Base-by-base conservation (phyloP, 768 basidiomycete species). In the Hericium alpestre region DNA sequence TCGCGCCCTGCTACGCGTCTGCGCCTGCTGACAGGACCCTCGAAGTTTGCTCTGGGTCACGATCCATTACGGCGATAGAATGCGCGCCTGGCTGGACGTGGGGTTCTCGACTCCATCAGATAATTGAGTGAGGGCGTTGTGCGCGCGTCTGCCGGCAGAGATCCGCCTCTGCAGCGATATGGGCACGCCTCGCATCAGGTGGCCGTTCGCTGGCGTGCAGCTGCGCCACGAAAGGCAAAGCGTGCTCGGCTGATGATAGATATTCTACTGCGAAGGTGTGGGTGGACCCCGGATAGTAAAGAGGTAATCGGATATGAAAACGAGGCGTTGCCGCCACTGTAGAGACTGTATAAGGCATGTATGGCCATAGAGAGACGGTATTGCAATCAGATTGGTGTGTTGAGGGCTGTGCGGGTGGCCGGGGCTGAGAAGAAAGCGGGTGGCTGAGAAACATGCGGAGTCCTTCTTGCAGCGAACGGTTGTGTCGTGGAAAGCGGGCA, bases 81-180 rank as follows among this genome's bases (percentile, higher is more conserved):
- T 87, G 72, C 73, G 84, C 43, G 76, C 74, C 0, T 81, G 76
- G 72, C 68, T 76, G 5, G 79, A 86, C 61, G 68, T 84, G 8
- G 82, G 78, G 2, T 84, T 75, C 62, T 79, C 82, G 1, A 77
- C 74, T 0, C 66, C 64, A 9, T 66, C 71, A 2, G 70, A 66
- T 27, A 74, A 74, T 8, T 59, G 38, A 55, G 32, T 32, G 32
- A 32, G 32, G 32, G 20, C 43, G 43, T 46, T 46, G n/a, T 9
- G 15, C 20, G 20, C 43, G 43, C n/a, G 20, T 46, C n/a, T n/a
- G 43, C 20, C n/a, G 20, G 43, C 20, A 46, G 43, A 46, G 43
- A 46, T n/a, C 43, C n/a, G 9, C 43, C 20, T n/a, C n/a, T 46
- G 43, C 41, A 46, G 43, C 20, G 43, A 46, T 46, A 18, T 18